A percentile compares a stretch with the other conserved stretches of the same genome.
phyloP scores from a whole-genome alignment of 176 grass and related monocot species.

The Themeda triandra region DNA sequence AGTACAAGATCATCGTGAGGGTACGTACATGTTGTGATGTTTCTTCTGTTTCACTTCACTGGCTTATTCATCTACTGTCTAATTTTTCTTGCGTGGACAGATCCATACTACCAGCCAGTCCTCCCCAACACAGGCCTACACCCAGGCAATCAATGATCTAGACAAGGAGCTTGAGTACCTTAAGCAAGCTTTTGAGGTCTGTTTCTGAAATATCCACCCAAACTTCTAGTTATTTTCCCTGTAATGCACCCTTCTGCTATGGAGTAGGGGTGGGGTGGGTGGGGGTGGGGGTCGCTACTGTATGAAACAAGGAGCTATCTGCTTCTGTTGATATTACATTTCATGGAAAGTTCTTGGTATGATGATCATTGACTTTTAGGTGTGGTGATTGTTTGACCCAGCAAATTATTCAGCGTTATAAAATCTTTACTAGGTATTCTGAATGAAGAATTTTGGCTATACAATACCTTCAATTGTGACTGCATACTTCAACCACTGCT shows the following conservation, averaged over 20 bases:
- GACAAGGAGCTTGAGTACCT: slow-evolving; percentile 45
- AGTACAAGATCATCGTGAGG: slow-evolving; percentile 54
- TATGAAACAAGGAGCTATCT: neutral
- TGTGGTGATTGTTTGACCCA: neutral
- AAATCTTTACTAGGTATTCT: neutral
- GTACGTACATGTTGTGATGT: neutral
- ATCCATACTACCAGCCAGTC: slow-evolving; percentile 56
- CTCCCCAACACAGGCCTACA: slow-evolving; percentile 47
- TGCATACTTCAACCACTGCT: neutral
- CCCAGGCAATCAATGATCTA: slow-evolving; percentile 44
- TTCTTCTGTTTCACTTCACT: neutral
- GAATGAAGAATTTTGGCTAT: neutral
- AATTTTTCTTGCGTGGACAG: slow-evolving; percentile 13
- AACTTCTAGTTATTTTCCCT: neutral
- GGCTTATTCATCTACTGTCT: neutral
- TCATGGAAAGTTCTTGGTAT: neutral
- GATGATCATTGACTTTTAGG: no score
- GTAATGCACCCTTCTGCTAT: neutral
- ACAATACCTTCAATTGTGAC: neutral
- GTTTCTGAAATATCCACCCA: neutral
- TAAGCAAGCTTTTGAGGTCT: slow-evolving; percentile 48
- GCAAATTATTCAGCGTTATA: neutral
- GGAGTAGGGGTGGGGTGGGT: neutral
- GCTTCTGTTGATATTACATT: neutral
- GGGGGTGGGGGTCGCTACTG: neutral